A percentile compares a stretch with the other conserved stretches of the same genome.
These are phyloP conservation scores for Jaltomata sinuosa DNA, from an alignment of 257 asterid genomes.

Conservation along the genomic window DNA sequence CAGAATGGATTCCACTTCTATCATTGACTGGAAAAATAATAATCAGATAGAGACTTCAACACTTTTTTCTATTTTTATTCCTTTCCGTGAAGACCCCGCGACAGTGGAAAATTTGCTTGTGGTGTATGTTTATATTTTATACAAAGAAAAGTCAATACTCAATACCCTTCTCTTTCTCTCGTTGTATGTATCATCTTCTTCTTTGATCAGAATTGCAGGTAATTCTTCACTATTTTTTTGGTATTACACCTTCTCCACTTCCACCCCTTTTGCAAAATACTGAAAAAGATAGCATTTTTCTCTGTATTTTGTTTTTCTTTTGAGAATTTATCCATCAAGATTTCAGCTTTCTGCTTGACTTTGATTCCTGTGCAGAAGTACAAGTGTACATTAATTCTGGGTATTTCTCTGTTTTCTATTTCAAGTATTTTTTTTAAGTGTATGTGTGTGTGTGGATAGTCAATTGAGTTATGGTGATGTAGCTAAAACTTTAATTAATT, in stretches of 20 bases:
- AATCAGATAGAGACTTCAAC: not conserved
- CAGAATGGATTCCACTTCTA: not conserved
- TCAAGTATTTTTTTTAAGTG: not conserved
- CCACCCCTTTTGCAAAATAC: not conserved
- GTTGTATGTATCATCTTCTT: not conserved
- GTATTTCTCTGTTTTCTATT: not conserved
- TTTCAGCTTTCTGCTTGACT: not conserved
- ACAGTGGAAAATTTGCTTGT: not conserved
- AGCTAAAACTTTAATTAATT: not conserved
- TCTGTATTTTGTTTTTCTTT: not conserved
- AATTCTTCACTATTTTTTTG: not conserved
- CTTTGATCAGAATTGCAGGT: not conserved
- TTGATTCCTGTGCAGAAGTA: not conserved
- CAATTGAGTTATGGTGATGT: not conserved
- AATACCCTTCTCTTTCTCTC: not conserved
- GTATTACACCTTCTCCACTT: not conserved
- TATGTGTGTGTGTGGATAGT: not conserved
- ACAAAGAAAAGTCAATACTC: not conserved
- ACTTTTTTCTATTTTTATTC: not conserved
- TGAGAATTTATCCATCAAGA: not conserved
- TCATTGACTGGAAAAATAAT: not conserved
- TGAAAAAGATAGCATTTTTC: not conserved
- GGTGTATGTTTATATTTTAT: too few species aligned
- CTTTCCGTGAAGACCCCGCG: not conserved
- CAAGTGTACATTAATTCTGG: not conserved